Base-by-base conservation (phyloP, 768 basidiomycete genomes). In the Panus rudis region DNA sequence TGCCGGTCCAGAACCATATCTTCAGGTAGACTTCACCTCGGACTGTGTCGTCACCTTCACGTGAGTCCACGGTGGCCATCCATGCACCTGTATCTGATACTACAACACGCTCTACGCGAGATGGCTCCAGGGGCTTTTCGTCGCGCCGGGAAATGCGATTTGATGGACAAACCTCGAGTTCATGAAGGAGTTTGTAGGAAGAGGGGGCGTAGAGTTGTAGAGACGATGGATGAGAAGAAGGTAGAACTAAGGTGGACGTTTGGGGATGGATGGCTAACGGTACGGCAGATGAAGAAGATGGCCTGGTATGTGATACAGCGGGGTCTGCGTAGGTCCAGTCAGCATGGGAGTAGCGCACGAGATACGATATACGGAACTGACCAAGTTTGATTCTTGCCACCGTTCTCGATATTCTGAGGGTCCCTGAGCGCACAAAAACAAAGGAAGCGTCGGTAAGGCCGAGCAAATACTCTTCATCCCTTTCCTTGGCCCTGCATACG, bases 171-270 rank as follows among this genome's bases (percentile, higher is more conserved):
- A 99, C 78, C 62, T 98, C 96, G 16, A 98, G 71, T 62, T 99
- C 94, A 35, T 81, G 81, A 3, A 90, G 56, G 1, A 92, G 71
- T 31, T 76, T 73, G 22, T 83, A 83, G 2, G 77, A 72, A 6
- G 72, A 62, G 1, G 85, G 85, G 14, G 89, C 84, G 65, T 87
- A 93, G 20, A 85, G 79, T 67, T 98, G 94, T 30, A 99, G 69
- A n/a, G 92, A 89, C 2, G 93, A 92, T 0, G 92, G 87, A 57
- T 99, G 93, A 0, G 92, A 93, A 2, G 94, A 92, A 0, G 92
- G 90, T 13, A 98, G 72, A 51, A 97, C 73, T 47, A 98, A 68
- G 4, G 88, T 79, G 23, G 81, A 76, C 4, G 90, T 82, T 4
- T 67, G 64, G 3, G 72, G 64, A 61, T 97, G 93, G 32, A 87